Percentiles rank a stretch among this genome's conserved stretches.
These are phyloP conservation scores for Rosa chinensis DNA, from an alignment of 306 rosid genomes.

Conservation along the genomic window DNA sequence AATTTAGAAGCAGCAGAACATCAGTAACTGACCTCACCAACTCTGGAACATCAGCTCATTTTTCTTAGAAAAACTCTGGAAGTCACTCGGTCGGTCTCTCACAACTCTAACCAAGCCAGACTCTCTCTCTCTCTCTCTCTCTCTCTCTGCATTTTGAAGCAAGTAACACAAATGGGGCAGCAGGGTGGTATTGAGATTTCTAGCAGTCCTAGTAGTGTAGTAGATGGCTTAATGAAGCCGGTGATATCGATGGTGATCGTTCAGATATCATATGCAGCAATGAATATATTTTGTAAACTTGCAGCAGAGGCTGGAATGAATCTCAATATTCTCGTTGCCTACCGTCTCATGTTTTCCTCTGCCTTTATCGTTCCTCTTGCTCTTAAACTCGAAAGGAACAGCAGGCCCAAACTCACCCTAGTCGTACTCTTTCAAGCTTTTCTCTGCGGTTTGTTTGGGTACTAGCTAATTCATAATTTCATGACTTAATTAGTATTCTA, in stretches of 20 bases:
- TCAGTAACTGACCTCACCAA: too few relatives aligned
- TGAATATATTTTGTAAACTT: conserved; percentile 39
- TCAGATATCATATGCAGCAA: conserved; percentile 34
- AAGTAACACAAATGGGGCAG: background rate
- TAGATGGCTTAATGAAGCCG: conserved; percentile 31
- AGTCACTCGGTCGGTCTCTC: too few relatives aligned
- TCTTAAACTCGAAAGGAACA: conserved; percentile 39
- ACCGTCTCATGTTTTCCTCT: conserved; percentile 51
- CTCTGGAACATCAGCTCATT: too few relatives aligned
- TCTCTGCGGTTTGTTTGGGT: conserved; percentile 62
- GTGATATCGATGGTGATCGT: conserved; percentile 35
- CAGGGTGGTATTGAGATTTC: background rate
- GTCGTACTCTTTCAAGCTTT: conserved; percentile 47
- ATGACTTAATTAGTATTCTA: background rate
- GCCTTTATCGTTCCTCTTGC: conserved; percentile 44
- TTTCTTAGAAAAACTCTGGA: too few relatives aligned
- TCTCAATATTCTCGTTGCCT: conserved; percentile 36
- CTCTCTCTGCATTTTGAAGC: too few relatives aligned
- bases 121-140: background rate
- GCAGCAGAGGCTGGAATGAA: conserved; percentile 44
- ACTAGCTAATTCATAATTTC: too few relatives aligned
- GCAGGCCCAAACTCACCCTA: conserved; percentile 45
- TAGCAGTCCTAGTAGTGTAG: background rate
- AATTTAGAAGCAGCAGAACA: too few relatives aligned
- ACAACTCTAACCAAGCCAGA: too few relatives aligned